These are phyloP conservation scores for Candida verbasci DNA, from an alignment of 805 yeast genomes.

Conservation along the genomic window DNA sequence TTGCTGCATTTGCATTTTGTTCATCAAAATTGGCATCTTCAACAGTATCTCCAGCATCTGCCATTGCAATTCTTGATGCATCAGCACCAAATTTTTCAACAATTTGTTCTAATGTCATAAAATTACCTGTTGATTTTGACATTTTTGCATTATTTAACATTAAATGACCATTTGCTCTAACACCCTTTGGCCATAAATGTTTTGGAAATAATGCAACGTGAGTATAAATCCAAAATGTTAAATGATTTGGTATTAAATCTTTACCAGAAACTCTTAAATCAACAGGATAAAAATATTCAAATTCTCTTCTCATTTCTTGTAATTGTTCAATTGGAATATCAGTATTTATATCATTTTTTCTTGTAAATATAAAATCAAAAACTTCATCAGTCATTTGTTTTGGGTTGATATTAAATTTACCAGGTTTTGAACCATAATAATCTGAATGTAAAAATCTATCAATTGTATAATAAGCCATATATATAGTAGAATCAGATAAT, in stretches of 20 bases:
- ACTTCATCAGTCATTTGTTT: slow-evolving; percentile 91
- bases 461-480: slow-evolving; percentile 92
- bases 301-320: slow-evolving; percentile 80
- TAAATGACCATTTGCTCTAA: slow-evolving; percentile 94
- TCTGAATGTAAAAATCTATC: slow-evolving; percentile 83
- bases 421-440: slow-evolving; percentile 72
- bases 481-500: slow-evolving; percentile 90
- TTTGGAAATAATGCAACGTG: slow-evolving; percentile 92
- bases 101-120: slow-evolving; percentile 82
- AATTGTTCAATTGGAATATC: slow-evolving; percentile 66
- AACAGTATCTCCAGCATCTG: slow-evolving; percentile 96
- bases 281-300: slow-evolving; percentile 94
- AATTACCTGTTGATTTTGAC: slow-evolving; percentile 98
- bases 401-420: slow-evolving; percentile 69
- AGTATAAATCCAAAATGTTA: slow-evolving; percentile 90
- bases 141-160: slow-evolving; percentile 94
- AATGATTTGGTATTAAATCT: slow-evolving; percentile 94
- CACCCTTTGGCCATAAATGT: slow-evolving; percentile 88
- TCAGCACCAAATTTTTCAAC: slow-evolving; percentile 93
- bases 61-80: slow-evolving; percentile 94
- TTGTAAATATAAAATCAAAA: slow-evolving; percentile 83
- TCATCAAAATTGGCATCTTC: slow-evolving; percentile 99
- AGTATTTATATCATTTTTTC: slow-evolving; percentile 53
- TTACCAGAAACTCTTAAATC: slow-evolving; percentile 92
- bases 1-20: slow-evolving; percentile 94